Evolutionary conservation across 306 rosid genomes (phyloP).

Genomic region (Trifolium subterraneum): DNA sequence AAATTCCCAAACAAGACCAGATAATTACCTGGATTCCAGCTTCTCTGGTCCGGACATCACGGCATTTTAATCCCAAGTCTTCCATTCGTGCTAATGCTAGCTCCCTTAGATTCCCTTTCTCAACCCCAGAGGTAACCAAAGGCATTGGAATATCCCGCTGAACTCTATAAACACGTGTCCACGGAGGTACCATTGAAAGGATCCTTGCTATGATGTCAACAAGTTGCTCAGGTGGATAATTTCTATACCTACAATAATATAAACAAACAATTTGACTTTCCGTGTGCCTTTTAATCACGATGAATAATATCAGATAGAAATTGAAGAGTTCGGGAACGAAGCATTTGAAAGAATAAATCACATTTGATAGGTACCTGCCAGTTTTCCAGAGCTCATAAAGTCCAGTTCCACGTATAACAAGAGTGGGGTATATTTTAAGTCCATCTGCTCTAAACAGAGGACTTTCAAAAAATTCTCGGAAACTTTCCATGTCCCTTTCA

Average conservation of each 20-base stretch:
- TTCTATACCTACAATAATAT: slow-evolving; percentile 77
- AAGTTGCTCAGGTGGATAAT: slow-evolving; percentile 97
- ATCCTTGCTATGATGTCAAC: slow-evolving; percentile 96
- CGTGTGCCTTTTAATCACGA: not conserved
- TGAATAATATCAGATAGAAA: slow-evolving; percentile 24
- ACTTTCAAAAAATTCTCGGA: slow-evolving; percentile 89
- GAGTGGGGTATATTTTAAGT: slow-evolving; percentile 96
- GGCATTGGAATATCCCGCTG: slow-evolving; percentile 99
- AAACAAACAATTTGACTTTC: slow-evolving; percentile 23
- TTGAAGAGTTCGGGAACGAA: not conserved
- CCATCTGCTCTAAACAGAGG: slow-evolving; percentile 96
- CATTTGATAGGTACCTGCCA: slow-evolving; percentile 65
- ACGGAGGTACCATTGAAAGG: slow-evolving; percentile 96
- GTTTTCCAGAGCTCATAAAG: slow-evolving; percentile 99
- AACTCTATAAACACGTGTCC: slow-evolving; percentile 99
- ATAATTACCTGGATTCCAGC: slow-evolving; percentile 93
- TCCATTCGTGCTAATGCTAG: slow-evolving; percentile 97
- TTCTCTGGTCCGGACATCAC: slow-evolving; percentile 96
- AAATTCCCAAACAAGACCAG: slow-evolving; percentile 30
- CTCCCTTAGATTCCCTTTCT: slow-evolving; percentile 96
- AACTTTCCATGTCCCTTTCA: slow-evolving; percentile 99
- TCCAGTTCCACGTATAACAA: slow-evolving; percentile 98
- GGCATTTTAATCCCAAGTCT: slow-evolving; percentile 93
- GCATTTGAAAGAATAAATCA: not conserved
- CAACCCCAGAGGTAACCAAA: slow-evolving; percentile 95